Evolutionary conservation across 768 basidiomycete genomes (phyloP).

Genomic region (Cubamyces lactineus): DNA sequence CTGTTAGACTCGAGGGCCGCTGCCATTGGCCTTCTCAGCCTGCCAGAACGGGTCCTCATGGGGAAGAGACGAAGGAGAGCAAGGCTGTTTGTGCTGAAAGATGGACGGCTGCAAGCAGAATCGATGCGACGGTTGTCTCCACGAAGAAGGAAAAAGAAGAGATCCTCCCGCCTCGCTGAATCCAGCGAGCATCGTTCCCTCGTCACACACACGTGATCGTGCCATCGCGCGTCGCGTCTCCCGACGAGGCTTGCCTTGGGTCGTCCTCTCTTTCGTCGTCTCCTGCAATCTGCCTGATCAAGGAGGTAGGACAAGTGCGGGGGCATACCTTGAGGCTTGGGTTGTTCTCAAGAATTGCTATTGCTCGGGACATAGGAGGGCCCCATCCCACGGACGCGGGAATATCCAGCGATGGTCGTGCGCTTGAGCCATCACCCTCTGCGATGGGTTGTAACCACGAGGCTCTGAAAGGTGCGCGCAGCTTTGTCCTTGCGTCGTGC

Average conservation of each 20-base stretch:
- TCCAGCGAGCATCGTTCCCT: constrained; percentile 1
- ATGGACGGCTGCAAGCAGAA: not conserved
- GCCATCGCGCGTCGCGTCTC: not conserved
- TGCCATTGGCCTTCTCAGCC: constrained; percentile 4
- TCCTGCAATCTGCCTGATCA: not conserved
- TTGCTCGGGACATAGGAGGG: too few relatives aligned
- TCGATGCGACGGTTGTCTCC: not conserved
- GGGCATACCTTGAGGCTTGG: too few relatives aligned
- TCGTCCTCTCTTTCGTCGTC: not conserved
- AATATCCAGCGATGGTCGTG: too few relatives aligned
- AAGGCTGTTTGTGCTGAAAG: constrained; percentile 10
- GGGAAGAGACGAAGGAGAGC: not conserved
- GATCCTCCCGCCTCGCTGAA: not conserved
- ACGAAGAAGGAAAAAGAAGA: constrained; percentile 8
- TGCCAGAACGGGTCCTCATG: not conserved
- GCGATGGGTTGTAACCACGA: too few relatives aligned
- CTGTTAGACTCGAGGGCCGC: not conserved
- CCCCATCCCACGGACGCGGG: too few relatives aligned
- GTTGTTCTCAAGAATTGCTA: too few relatives aligned
- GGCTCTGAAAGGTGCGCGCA: not conserved
- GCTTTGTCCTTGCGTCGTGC: not conserved
- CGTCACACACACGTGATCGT: constrained; percentile 5
- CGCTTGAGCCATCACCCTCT: too few relatives aligned
- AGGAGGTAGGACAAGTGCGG: too few relatives aligned
- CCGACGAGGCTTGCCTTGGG: not conserved